Percentiles rank a stretch among this genome's conserved stretches.
phyloP scores from a whole-genome alignment of 75 land plant species.

The Pseudotsuga menziesii region DNA sequence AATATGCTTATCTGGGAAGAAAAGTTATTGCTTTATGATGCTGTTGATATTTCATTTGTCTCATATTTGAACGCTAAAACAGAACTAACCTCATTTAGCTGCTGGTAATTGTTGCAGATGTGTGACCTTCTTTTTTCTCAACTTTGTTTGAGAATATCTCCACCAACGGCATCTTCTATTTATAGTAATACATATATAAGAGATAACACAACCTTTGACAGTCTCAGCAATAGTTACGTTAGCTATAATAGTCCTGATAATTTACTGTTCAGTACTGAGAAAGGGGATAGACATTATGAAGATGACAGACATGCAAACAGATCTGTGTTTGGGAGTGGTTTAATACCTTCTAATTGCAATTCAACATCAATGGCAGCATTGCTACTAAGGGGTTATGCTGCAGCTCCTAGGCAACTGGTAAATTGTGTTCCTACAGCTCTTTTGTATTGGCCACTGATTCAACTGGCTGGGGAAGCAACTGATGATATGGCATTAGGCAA shows the following conservation, averaged over 20 bases:
- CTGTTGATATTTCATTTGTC: background rate
- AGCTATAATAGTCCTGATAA: constrained; percentile 14
- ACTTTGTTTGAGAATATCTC: constrained; percentile 61
- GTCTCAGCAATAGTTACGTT: constrained; percentile 3
- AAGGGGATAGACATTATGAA: constrained; percentile 9
- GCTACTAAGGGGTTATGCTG: constrained; percentile 77
- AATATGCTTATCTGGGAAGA: background rate
- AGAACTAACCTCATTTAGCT: constrained; percentile 4
- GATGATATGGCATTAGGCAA: constrained; percentile 92
- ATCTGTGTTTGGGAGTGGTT: constrained; percentile 10
- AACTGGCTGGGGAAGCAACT: constrained; percentile 93
- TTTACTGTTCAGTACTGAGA: background rate
- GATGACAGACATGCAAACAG: constrained; percentile 11
- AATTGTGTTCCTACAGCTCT: constrained; percentile 77
- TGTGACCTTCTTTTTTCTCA: constrained; percentile 93
- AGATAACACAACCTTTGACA: constrained; percentile 17
- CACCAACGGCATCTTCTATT: constrained; percentile 8
- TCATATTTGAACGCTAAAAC: background rate
- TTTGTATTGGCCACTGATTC: constrained; percentile 95
- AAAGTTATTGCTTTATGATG: background rate
- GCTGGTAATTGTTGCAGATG: constrained; percentile 60
- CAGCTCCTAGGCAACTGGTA: constrained; percentile 82
- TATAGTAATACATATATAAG: constrained; percentile 12
- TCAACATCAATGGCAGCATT: constrained; percentile 82
- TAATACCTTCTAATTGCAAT: constrained; percentile 19